Conservation (phyloP, 345 rosid genomes). For the Carallia brachiata region DNA sequence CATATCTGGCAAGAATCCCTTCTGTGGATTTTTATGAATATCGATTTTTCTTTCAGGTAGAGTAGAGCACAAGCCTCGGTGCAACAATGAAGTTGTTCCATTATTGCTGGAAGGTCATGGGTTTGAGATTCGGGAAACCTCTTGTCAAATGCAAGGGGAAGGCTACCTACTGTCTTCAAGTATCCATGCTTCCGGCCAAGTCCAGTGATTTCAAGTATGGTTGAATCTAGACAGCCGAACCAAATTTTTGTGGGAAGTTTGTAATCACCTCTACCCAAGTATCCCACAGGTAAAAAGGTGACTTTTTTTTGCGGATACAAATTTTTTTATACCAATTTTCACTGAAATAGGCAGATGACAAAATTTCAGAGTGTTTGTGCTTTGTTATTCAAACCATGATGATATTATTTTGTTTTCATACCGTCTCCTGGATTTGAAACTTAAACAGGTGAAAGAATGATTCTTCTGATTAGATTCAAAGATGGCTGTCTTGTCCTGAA, state of each 20-base stretch:
- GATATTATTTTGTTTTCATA: constrained; percentile 7
- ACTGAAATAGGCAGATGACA: constrained; percentile 1
- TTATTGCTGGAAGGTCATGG: too few species aligned
- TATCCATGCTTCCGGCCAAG: constrained; percentile 16
- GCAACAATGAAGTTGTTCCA: too few species aligned
- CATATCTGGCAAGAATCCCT: neutral
- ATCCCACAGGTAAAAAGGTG: neutral
- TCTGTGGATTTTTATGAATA: neutral
- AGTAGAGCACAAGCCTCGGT: too few species aligned
- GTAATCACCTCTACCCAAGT: constrained; percentile 8
- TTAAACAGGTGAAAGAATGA: neutral
- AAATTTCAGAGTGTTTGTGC: neutral
- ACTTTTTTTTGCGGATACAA: neutral
- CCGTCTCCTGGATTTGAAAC: neutral
- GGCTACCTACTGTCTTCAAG: constrained; percentile 16
- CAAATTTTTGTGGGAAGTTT: constrained; percentile 8
- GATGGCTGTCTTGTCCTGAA: neutral
- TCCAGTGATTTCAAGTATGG: constrained; percentile 4
- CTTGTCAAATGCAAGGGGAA: neutral
- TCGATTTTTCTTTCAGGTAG: too few species aligned
- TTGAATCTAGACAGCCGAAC: constrained; percentile 7
- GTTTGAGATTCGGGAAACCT: too few species aligned
- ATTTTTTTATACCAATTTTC: neutral
- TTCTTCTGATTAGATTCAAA: neutral
- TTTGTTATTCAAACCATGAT: constrained; percentile 3